Percentiles rank a stretch among this genome's conserved stretches.
Evolutionary conservation across 345 rosid genomes (phyloP).

Genomic region (Gossypium anomalum): DNA sequence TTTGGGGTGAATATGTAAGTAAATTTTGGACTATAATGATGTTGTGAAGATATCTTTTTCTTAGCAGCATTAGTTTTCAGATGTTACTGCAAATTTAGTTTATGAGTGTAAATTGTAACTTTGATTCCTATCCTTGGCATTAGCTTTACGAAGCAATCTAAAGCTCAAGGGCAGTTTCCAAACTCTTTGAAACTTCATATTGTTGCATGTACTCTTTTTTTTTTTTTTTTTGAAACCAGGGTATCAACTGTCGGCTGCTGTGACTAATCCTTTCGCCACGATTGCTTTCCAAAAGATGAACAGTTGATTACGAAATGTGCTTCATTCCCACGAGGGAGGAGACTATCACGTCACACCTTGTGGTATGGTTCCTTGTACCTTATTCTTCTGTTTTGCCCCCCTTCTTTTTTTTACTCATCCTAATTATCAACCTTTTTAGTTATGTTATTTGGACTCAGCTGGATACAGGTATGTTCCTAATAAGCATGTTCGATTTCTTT

Average conservation of each 20-base stretch:
- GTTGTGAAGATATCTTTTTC: neutral
- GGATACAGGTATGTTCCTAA: neutral
- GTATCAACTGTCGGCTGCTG: too few species aligned
- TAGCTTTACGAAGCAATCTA: neutral
- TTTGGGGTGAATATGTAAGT: neutral
- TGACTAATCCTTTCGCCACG: too few species aligned
- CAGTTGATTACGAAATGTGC: too few species aligned
- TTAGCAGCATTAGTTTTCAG: neutral
- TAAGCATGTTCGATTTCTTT: neutral
- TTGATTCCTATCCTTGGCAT: neutral
- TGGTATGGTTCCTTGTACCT: too few species aligned
- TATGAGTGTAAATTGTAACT: neutral
- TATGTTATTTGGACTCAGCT: neutral
- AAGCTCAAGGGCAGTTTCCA: neutral
- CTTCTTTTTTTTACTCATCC: neutral
- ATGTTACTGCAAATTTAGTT: slow-evolving; percentile 5
- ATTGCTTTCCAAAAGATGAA: too few species aligned
- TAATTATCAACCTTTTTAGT: neutral
- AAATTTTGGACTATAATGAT: neutral
- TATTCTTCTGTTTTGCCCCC: neutral
- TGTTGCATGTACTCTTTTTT: too few species aligned
- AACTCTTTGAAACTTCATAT: neutral
- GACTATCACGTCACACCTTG: too few species aligned
- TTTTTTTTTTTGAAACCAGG: too few species aligned
- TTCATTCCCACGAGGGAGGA: too few species aligned